These are phyloP conservation scores for Pestalotiopsis sp. DNA, from an alignment of 2,329 filamentous ascomycete genomes.

Conservation along the genomic window DNA sequence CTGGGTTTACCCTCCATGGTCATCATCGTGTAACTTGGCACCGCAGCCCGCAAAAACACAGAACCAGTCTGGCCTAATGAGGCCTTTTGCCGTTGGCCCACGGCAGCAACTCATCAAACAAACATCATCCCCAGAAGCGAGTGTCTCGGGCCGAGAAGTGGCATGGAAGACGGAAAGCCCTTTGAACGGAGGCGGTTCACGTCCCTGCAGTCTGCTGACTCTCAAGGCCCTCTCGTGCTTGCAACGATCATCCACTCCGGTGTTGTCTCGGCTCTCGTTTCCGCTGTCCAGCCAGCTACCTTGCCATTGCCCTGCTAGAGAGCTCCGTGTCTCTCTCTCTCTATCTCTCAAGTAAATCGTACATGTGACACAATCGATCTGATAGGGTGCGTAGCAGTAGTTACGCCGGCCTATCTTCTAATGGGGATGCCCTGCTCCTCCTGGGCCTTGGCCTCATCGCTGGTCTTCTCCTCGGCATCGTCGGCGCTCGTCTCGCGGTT, in stretches of 20 bases:
- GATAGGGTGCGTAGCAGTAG: background rate
- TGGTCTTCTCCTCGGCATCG: conserved; percentile 47
- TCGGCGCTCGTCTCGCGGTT: conserved; percentile 79
- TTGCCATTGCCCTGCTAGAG: background rate
- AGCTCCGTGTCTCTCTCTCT: background rate
- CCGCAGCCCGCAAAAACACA: background rate
- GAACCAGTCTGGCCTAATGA: background rate
- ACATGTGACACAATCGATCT: background rate
- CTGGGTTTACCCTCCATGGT: conserved; percentile 13
- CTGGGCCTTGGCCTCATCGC: conserved; percentile 20
- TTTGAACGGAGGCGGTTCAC: background rate
- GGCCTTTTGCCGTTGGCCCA: background rate
- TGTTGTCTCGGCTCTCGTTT: background rate
- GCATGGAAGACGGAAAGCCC: background rate
- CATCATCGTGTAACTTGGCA: conserved; percentile 6
- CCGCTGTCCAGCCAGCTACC: background rate
- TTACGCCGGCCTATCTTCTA: conserved; percentile 52
- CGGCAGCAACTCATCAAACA: conserved; percentile 5
- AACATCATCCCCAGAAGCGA: conserved; percentile 11
- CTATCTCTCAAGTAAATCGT: background rate
- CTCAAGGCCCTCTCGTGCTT: background rate
- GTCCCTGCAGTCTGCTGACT: background rate
- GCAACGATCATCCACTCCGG: background rate
- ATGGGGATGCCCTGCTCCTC: conserved; percentile 62
- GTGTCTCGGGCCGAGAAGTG: background rate